Conservation (phyloP, 1,284 basidiomycete genomes). For the Mycena citricolor region DNA sequence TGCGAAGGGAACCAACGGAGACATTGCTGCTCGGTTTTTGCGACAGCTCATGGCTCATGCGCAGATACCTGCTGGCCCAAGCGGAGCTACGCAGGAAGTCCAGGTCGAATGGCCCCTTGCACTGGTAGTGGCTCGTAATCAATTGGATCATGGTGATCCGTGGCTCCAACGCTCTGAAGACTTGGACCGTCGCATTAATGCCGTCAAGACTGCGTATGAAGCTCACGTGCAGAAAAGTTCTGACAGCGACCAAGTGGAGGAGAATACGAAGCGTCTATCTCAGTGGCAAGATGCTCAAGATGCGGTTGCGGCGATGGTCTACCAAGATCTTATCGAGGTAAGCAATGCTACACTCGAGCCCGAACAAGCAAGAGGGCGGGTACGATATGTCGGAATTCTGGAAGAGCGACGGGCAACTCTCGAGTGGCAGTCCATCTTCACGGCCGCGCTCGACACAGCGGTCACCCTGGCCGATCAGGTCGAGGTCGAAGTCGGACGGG, state of each 20-base stretch:
- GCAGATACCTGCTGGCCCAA: slow-evolving; percentile 33
- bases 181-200: slow-evolving; percentile 2
- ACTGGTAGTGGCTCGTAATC: slow-evolving; percentile 15
- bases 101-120: slow-evolving; percentile 59
- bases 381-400: slow-evolving; percentile 8
- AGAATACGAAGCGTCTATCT: slow-evolving; percentile 3
- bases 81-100: slow-evolving; percentile 46
- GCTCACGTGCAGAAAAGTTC: neutral
- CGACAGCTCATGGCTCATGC: slow-evolving; percentile 48
- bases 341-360: neutral
- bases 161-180: slow-evolving; percentile 3
- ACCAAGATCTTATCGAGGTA: slow-evolving; percentile 1
- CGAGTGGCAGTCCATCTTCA: slow-evolving; percentile 17
- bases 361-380: slow-evolving; percentile 4
- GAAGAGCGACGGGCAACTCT: slow-evolving; percentile 5
- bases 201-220: slow-evolving; percentile 2
- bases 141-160: slow-evolving; percentile 16
- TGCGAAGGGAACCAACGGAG: slow-evolving; percentile 44
- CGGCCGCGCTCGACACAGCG: slow-evolving; percentile 13
- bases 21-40: slow-evolving; percentile 66
- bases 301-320: slow-evolving; percentile 9
- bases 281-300: slow-evolving; percentile 13
- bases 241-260: slow-evolving; percentile 2
- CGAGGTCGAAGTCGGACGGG: slow-evolving; percentile 4
- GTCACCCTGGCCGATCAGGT: slow-evolving; percentile 4